Evolutionary conservation across 2,329 filamentous ascomycete species (phyloP), one percentile per base, ranked within the genome.

Genomic region (Metarhizium humberi): DNA sequence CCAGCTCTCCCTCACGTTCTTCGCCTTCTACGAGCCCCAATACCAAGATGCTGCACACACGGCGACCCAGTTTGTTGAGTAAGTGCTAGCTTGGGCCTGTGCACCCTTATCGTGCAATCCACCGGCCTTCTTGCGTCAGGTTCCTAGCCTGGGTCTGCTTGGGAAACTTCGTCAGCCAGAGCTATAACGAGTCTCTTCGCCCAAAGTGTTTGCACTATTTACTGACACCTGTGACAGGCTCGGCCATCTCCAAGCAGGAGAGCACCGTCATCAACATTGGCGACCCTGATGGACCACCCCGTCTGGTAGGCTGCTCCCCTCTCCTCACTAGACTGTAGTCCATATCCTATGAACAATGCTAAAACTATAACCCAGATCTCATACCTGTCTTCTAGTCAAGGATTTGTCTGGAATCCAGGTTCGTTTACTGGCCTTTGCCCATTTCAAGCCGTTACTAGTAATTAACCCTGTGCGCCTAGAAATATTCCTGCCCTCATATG

Each of bases 321-420:
- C 18, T n/a, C 3, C 18, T n/a, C 3, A 30, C 18, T 5, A 30
- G 5, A 30, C 45, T 45, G 42, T 20, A 3, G 20, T 18, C 29
- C 48, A 47, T 42, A 13, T 14, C 11, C 25, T 18, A 10, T 18
- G 8, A 18, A 11, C 18, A 14, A 36, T 10, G 36, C 49, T 51
- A n/a, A 51, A 25, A 36, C 16, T 36, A 13, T 38, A 16, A 51
- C 13, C 48, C 61, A 90, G 87, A 90, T 92, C 60, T 88, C 87
- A 25, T 92, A 90, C 68, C 82, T 92, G 52, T 85, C 88, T 58
- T 86, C 85, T 6, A 87, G 84, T 65, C 88, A 92, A 71, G 88
- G 88, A 56, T 92, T 90, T 66, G 83, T 85, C 58, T 92, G 88
- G 88, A 92, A 92, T 69, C 87, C 88, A 69, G 85, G 84, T 86